These are phyloP conservation scores for Aspergillus sp. DNA, from an alignment of 2,329 filamentous ascomycete species.

Conservation along the genomic window DNA sequence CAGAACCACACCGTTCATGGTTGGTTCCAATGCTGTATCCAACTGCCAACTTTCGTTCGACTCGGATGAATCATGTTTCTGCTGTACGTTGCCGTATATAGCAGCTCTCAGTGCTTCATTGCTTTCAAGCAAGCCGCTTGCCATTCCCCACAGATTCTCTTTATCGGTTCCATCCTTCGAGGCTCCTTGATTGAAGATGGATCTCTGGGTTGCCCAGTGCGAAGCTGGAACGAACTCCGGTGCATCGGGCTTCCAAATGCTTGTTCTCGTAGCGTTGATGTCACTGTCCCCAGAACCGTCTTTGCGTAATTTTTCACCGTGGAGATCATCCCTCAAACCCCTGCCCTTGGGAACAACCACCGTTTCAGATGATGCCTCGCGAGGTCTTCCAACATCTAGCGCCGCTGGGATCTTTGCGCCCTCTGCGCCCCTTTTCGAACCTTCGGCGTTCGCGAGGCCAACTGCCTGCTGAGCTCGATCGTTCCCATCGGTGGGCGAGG, in stretches of 20 bases:
- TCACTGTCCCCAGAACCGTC: not conserved
- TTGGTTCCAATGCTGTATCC: not conserved
- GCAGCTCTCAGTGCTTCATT: not conserved
- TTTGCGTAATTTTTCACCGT: not conserved
- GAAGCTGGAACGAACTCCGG: conserved; percentile 30
- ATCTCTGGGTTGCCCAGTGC: not conserved
- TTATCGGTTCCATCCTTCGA: not conserved
- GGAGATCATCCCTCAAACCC: no score
- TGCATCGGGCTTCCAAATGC: conserved; percentile 28
- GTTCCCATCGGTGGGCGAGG: no score
- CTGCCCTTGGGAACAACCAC: no score
- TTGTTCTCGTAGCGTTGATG: conserved; percentile 4
- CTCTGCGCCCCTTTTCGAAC: not conserved
- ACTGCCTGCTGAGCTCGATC: no score
- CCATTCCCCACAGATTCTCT: not conserved
- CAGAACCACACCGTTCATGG: conserved; percentile 1
- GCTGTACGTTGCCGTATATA: not conserved
- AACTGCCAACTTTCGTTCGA: not conserved
- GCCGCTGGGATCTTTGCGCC: no score
- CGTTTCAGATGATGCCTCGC: no score
- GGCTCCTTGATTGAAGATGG: no score
- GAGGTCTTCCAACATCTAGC: no score
- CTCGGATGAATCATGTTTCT: not conserved
- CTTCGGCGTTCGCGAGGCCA: not conserved
- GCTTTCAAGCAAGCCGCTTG: not conserved